Evolutionary conservation across 1,284 basidiomycete species (phyloP), one percentile per base, ranked within the genome.

Genomic region (Heterobasidion annosum): DNA sequence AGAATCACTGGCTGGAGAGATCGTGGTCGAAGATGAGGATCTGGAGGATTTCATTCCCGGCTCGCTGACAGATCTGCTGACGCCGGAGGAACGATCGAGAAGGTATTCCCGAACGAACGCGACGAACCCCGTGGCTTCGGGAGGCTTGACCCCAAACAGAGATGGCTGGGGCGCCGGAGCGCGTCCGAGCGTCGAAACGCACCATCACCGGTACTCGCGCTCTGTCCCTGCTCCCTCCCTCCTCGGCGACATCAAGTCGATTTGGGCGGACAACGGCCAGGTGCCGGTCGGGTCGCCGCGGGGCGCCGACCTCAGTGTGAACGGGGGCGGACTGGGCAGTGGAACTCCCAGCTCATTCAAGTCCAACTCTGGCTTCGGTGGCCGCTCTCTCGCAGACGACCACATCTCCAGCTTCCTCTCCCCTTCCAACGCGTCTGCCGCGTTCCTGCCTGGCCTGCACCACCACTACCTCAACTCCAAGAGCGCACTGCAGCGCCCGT

Each of bases 11-110:
- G 52, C 65, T 42, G 57, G 55, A n/a, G 63, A 64, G 0, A 75
- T 76, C 3, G 65, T 73, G n/a, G 80, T 81, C 0, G 82, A 82
- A 32, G 85, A 87, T 53, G 89, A 85, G 47, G 88, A 92, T 60
- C 69, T 91, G 52, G 93, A 97, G 64, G 92, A 93, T 56, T 88
- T 95, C 65, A 67, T 96, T 33, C 93, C 93, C 0, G 86, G 88
- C 53, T 91, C 86, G 8, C 71, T 96, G 50, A 89, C 83, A n/a
- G 92, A 95, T 58, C 73, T 96, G 15, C 73, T 96, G 47, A 95
- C 91, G 0, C 91, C 91, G 0, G 88, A 86, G 58, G 93, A 96
- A 68, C 73, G 79, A 53, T 85, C 81, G 35, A 75, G 92, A 45
- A 73, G 91, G 48, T 82, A 91, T 79, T 89, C 86, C 16, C 79